Evolutionary conservation across 2,329 filamentous ascomycete species (phyloP), one percentile per base, ranked within the genome.

Genomic region (Berkeleyomyces basicola): DNA sequence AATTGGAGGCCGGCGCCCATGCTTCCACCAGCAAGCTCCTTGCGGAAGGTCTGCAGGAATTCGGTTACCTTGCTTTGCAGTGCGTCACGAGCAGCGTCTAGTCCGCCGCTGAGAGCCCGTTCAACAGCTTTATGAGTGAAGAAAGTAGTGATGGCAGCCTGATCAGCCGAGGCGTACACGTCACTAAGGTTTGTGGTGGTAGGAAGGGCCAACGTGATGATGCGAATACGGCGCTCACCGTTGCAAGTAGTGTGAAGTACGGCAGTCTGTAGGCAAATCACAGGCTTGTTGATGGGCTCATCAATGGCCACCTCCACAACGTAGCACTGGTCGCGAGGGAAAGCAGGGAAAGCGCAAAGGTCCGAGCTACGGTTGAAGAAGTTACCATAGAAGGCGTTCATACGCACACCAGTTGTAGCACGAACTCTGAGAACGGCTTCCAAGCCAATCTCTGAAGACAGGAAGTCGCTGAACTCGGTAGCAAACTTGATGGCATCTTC

Each of bases 351-450:
- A 10, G 93, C 93, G 72, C 93, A 97, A 40, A 99, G 83, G 75
- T 99, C 93, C 14, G 91, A 96, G 72, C 90, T 96, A 68, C 93
- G 83, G 78, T 97, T 99, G 80, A 99, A 99, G 76, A 99, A 99
- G 77, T 99, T 99, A 68, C 93, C 93, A 74, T 97, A 99, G 76
- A 99, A 99, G 1, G 92, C 91, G 76, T 86, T 96, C 88, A 97
- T 97, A 61, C 93, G 85, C 64, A 99, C 77, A 61, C 93, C 93
- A 33, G 91, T 97, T 1, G 91, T 96, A 16, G 93, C 93, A 67
- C 93, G 86, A 46, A 99, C 93, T 71, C 93, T 87, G 63, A 99
- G 85, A 44, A 99, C 93, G 51, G 93, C 93, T 74, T 99, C 93
- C 43, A 99, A 77, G 0, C 92, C 93, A 70, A 99, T 96, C 73